Conservation (phyloP, 2,329 filamentous ascomycete genomes). For the Tolypocladium nubicola region DNA sequence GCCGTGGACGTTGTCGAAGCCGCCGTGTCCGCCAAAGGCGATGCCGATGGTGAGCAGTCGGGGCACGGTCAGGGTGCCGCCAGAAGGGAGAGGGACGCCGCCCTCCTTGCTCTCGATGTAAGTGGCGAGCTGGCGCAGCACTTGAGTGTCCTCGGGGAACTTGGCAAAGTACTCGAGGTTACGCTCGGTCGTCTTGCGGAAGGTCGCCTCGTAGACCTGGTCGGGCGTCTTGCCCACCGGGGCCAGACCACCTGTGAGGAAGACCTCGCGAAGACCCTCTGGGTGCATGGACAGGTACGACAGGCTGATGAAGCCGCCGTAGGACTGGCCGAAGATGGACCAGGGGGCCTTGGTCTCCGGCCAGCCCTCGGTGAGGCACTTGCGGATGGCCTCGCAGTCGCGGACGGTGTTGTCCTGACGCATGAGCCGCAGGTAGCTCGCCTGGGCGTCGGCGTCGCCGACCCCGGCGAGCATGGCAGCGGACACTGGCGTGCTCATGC, state of each 20-base stretch:
- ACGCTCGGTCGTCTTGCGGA: slow-evolving; percentile 55
- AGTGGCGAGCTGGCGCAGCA: slow-evolving; percentile 54
- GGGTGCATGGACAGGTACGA: slow-evolving; percentile 79
- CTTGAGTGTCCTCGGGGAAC: slow-evolving; percentile 67
- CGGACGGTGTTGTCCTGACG: slow-evolving; percentile 83
- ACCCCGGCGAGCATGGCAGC: slow-evolving; percentile 52
- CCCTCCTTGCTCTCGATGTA: slow-evolving; percentile 49
- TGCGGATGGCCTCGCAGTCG: slow-evolving; percentile 78
- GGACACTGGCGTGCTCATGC: slow-evolving; percentile 71
- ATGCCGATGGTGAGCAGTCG: slow-evolving; percentile 72
- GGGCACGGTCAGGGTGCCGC: slow-evolving; percentile 60
- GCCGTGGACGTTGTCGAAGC: slow-evolving; percentile 64
- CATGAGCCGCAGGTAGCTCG: slow-evolving; percentile 73
- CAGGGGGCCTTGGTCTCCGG: slow-evolving; percentile 64
- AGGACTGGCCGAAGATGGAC: slow-evolving; percentile 84
- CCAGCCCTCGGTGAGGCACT: slow-evolving; percentile 59
- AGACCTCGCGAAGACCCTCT: slow-evolving; percentile 69
- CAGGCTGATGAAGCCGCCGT: slow-evolving; percentile 76
- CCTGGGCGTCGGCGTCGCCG: slow-evolving; percentile 47
- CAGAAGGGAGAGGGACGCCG: slow-evolving; percentile 55
- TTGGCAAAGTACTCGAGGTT: slow-evolving; percentile 77
- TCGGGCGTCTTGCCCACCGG: slow-evolving; percentile 63
- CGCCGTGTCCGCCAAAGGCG: slow-evolving; percentile 68
- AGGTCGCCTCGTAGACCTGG: slow-evolving; percentile 65
- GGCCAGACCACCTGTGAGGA: slow-evolving; percentile 74